Evolutionary conservation across 768 basidiomycete species (phyloP), one percentile per base, ranked within the genome.

Genomic region (Pisolithus orientalis): DNA sequence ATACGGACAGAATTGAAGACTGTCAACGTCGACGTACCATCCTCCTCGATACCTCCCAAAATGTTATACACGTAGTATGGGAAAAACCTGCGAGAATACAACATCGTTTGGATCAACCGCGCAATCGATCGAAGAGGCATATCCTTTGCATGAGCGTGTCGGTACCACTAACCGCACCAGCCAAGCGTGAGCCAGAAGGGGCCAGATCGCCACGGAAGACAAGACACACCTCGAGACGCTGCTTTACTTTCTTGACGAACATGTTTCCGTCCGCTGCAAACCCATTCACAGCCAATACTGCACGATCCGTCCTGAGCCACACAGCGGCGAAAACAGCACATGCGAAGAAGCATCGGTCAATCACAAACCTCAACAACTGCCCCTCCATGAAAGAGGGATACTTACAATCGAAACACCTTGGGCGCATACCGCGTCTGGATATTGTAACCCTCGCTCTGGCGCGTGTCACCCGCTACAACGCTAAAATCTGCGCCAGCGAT

Each of bases 31-130:
- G 13, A 34, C 34, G 59, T 63, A 94, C 94, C 94, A 66, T 96
- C 94, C 65, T 94, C 94, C 68, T 97, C 94, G 56, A 96, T 91
- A 42, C 94, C 94, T 48, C 92, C 91, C 32, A 97, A 83, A 65
- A 97, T 93, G 70, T 94, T 94, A 77, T 91, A 94, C 31, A 95
- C 88, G 70, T 95, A 99, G 78, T 89, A 98, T 1, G 96, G 96
- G 83, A 99, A 99, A 77, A 96, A 95, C 49, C 95, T 85, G 57
- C 88, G 87, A 39, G 80, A 87, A 68, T 99, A 99, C 27, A 99
- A 80, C 91, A 98, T 95, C 16, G 94, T 96, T 69, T 98, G 95
- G 52, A 99, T 94, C 62, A 99, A 79, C 53, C 96, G 84, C n/a
- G 96, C 96, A 65, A 99, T 96, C 25, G 94, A 85, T 56, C 87